phyloP scores from a whole-genome alignment of 2,329 filamentous ascomycete genomes.

The Fusarium poae region DNA sequence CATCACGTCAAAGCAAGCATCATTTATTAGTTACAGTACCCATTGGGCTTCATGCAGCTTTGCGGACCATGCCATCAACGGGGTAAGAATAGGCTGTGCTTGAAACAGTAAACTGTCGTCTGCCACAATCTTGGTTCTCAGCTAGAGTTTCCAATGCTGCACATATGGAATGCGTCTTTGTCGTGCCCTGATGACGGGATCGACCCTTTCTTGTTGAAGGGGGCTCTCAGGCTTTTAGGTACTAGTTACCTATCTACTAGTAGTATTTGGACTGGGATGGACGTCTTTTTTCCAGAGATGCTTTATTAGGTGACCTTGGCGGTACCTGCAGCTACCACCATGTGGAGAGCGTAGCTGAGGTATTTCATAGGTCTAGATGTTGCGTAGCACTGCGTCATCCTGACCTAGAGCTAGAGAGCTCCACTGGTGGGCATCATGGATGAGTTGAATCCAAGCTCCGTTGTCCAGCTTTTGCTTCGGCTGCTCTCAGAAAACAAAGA shows the following conservation, averaged over 20 bases:
- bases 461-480: slow-evolving; percentile 22
- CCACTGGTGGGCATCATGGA: slow-evolving; percentile 34
- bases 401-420: slow-evolving; percentile 38
- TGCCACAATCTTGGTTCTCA: slow-evolving; percentile 14
- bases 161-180: slow-evolving; percentile 37
- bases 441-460: slow-evolving; percentile 42
- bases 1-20: slow-evolving; percentile 49
- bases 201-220: slow-evolving; percentile 15
- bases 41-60: slow-evolving; percentile 24
- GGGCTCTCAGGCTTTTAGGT: slow-evolving; percentile 14
- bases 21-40: slow-evolving; percentile 35
- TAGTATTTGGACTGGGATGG: background rate
- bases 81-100: slow-evolving; percentile 1
- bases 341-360: slow-evolving; percentile 9
- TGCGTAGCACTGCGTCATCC: slow-evolving; percentile 41
- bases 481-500: slow-evolving; percentile 7
- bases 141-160: slow-evolving; percentile 4
- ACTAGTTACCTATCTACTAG: no score
- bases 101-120: slow-evolving; percentile 27
- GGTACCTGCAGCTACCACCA: slow-evolving; percentile 26
- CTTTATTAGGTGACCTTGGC: slow-evolving; percentile 30
- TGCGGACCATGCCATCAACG: slow-evolving; percentile 16
- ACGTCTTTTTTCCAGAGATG: slow-evolving; percentile 3
- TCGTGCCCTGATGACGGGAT: slow-evolving; percentile 39
- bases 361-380: slow-evolving; percentile 28